Conservation (phyloP, 1,284 basidiomycete species). For the Neolentinus lepideus region DNA sequence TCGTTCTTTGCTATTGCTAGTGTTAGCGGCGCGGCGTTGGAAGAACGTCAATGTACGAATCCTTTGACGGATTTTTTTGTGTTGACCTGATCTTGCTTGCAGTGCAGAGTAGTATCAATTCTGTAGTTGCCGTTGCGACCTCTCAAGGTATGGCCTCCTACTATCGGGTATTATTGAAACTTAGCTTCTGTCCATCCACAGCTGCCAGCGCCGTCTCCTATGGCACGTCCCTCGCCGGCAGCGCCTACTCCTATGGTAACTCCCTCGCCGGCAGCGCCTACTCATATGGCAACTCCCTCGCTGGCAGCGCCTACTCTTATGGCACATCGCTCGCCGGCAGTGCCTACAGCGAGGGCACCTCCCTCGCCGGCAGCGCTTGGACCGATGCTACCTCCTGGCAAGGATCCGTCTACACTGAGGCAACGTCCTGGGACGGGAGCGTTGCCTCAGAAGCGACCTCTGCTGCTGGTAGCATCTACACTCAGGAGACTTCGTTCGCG, state of each 20-base stretch:
- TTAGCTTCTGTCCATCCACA: conserved; percentile 6
- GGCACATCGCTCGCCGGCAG: not conserved
- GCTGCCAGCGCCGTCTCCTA: not conserved
- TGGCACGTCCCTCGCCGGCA: not conserved
- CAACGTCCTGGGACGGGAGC: conserved; percentile 22
- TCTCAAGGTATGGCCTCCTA: conserved; percentile 4
- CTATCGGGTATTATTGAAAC: conserved; percentile 4
- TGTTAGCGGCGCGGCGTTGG: not conserved
- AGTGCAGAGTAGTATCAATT: conserved; percentile 11
- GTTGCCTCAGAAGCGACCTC: conserved; percentile 27
- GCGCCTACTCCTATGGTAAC: not conserved
- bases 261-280: not conserved
- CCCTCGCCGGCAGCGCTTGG: not conserved
- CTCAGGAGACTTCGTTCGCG: conserved; percentile 14
- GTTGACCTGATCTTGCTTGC: not conserved
- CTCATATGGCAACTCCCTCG: conserved; percentile 1
- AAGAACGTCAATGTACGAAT: not conserved
- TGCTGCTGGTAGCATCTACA: conserved; percentile 13
- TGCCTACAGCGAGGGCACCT: conserved; percentile 1
- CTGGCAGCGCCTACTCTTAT: not conserved
- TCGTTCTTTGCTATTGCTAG: not conserved
- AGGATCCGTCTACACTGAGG: conserved; percentile 5
- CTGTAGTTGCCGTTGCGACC: conserved; percentile 13
- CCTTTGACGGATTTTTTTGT: not conserved
- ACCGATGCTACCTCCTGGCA: conserved; percentile 10